phyloP scores from a whole-genome alignment of 495 filamentous ascomycete genomes.

The Penicillium atrosanguineum region DNA sequence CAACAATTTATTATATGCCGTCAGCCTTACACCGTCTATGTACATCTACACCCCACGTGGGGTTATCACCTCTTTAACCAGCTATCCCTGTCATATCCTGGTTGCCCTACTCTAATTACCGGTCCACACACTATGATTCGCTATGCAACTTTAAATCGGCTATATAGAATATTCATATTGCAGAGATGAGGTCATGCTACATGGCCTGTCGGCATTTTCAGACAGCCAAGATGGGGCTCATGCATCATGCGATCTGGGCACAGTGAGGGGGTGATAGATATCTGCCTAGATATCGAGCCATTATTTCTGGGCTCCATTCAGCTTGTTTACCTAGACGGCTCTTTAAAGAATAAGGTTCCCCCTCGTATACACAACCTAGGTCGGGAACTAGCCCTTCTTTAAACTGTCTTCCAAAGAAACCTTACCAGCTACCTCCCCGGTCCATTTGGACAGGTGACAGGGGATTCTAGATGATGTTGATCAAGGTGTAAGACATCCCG shows the following conservation, averaged over 20 bases:
- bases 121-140: background rate
- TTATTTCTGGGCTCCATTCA: background rate
- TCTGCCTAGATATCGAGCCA: background rate
- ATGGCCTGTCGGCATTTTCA: background rate
- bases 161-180: background rate
- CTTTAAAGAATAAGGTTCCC: background rate
- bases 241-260: background rate
- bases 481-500: background rate
- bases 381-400: background rate
- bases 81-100: background rate
- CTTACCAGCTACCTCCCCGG: background rate
- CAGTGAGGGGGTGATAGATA: background rate
- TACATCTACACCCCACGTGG: background rate
- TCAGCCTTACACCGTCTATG: background rate
- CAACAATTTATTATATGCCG: background rate
- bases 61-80: background rate
- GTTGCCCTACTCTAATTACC: background rate
- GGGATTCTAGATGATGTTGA: background rate
- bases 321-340: too few relatives aligned
- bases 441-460: background rate
- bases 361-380: background rate
- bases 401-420: background rate
- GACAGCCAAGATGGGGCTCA: background rate
- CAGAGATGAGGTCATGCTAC: background rate
- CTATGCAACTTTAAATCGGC: background rate